Evolutionary conservation across 2,329 filamentous ascomycete species (phyloP).

Genomic region (Rosellinia necatrix): DNA sequence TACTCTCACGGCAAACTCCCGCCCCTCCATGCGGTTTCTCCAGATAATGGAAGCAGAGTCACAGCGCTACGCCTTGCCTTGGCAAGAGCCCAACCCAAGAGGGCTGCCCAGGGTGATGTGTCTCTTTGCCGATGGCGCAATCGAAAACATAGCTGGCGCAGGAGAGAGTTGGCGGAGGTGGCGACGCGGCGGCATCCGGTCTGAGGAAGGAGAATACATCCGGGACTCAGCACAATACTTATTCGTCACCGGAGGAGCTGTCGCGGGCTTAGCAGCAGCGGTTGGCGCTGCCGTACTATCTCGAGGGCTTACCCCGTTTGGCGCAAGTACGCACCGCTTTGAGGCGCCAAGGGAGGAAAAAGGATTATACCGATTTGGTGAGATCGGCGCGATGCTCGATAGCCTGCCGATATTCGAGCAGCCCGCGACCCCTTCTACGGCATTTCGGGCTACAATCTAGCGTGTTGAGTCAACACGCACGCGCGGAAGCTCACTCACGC

Average conservation of each 20-base stretch:
- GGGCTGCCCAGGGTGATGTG: constrained; percentile 27
- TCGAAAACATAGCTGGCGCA: constrained; percentile 41
- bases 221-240: constrained; percentile 38
- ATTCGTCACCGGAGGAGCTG: constrained; percentile 44
- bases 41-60: constrained; percentile 22
- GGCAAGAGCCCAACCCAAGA: constrained; percentile 27
- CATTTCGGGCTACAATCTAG: constrained; percentile 23
- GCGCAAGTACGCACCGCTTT: constrained; percentile 51
- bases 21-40: constrained; percentile 34
- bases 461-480: too few relatives aligned
- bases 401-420: constrained; percentile 32
- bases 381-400: constrained; percentile 52
- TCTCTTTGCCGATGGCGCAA: constrained; percentile 40
- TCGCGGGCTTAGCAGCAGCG: constrained; percentile 39
- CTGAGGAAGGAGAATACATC: constrained; percentile 27
- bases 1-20: constrained; percentile 35
- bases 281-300: constrained; percentile 48
- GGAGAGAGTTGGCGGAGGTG: constrained; percentile 44
- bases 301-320: constrained; percentile 50
- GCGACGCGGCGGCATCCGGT: constrained; percentile 41
- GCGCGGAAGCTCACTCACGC: too few relatives aligned
- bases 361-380: constrained; percentile 50
- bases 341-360: constrained; percentile 36
- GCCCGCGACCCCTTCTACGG: constrained; percentile 6
- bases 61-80: constrained; percentile 27